phyloP scores from a whole-genome alignment of 140 eudicot species.

The Bidens hawaiensis region DNA sequence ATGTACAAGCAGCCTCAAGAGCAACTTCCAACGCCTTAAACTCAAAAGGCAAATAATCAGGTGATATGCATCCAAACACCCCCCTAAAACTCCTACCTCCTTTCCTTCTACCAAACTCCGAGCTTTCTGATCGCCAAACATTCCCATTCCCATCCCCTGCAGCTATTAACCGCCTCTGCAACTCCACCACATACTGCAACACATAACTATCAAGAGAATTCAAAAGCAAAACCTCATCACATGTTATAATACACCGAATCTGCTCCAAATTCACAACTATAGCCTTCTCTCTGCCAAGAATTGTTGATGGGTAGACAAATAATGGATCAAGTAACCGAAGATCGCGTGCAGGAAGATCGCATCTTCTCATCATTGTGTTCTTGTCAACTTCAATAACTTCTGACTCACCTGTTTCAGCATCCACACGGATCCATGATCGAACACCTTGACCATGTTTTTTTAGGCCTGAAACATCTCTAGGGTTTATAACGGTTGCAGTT shows the following conservation, averaged over 20 bases:
- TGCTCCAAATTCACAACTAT: constrained; percentile 96
- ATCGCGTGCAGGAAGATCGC: constrained; percentile 97
- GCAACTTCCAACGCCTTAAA: constrained; percentile 97
- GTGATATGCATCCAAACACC: constrained; percentile 57
- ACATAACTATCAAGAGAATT: constrained; percentile 87
- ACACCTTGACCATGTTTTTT: constrained; percentile 93
- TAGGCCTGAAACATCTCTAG: constrained; percentile 67
- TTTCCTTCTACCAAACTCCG: constrained; percentile 42
- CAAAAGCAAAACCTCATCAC: constrained; percentile 86
- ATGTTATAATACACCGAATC: constrained; percentile 90
- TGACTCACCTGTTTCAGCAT: constrained; percentile 60
- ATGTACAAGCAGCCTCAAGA: constrained; percentile 90
- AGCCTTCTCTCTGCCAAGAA: constrained; percentile 97
- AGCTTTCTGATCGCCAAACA: constrained; percentile 71
- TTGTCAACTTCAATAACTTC: constrained; percentile 92
- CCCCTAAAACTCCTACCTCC: constrained; percentile 53
- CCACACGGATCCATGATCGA: constrained; percentile 94
- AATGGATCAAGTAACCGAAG: constrained; percentile 84
- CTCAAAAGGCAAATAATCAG: constrained; percentile 92
- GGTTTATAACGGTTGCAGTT: constrained; percentile 52
- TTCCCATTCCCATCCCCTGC: constrained; percentile 48
- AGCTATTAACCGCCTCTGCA: constrained; percentile 64
- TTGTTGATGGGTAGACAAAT: constrained; percentile 90
- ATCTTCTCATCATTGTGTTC: constrained; percentile 84
- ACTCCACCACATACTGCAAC: constrained; percentile 79